Base-by-base conservation (phyloP, 495 filamentous ascomycete genomes). In the Cercophora scortea region DNA sequence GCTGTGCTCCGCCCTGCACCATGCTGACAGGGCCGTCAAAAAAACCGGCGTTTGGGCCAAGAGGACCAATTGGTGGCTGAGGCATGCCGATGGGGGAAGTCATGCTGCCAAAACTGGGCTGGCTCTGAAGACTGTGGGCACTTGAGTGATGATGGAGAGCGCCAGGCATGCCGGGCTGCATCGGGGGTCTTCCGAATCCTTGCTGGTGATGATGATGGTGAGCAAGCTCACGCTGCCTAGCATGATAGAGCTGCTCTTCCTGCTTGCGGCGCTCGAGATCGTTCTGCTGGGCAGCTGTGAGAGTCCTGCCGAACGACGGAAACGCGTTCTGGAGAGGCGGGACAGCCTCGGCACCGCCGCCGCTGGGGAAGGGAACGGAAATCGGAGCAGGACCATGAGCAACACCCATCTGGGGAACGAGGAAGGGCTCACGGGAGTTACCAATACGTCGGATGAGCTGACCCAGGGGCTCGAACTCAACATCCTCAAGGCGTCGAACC, bases 261-360 rank as follows among this genome's bases (percentile, higher is more conserved):
- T 98, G 93, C 75, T 98, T 98, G 18, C 94, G 79, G 40, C 93
- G 79, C 66, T 98, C 93, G 9, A 98, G 74, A 13, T 93, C 92
- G 67, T 98, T 98, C 61, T 98, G 93, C 70, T 98, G 93, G 59
- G 95, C 90, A 0, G 93, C 93, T 3, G 93, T 97, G 57, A 98
- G 73, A 11, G 94, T 97, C 13, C 94, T 91, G n/a, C 93, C 93
- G 63, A 97, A 98, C 60, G 88, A 95, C 2, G 93, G 93, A 70
- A 98, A 97, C 49, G 88, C 89, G 51, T 81, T 87, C 9, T 91
- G 89, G 61, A 98, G 95, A n/a, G 93, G 93, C 45, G 93, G 93
- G 52, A 96, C 88, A 44, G 89, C 86, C 35, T 85, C 75, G 32
- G 84, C 80, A 33, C 73, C 63, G 42, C 65, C 69, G 49, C 71